Evolutionary conservation across 1,139 yeast species (phyloP).

Genomic region (Kodamaea fungicola): DNA sequence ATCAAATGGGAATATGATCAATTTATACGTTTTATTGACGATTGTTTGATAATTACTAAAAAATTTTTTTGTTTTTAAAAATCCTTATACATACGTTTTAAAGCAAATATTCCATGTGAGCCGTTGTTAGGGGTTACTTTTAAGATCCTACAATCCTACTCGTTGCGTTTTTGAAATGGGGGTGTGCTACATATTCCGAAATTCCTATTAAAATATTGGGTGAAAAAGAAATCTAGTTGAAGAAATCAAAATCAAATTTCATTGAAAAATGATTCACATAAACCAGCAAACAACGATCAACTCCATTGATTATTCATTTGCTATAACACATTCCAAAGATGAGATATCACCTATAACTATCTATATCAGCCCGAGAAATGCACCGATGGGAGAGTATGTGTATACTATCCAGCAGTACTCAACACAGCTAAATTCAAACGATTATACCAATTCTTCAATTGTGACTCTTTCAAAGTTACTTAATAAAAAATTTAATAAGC

Average conservation of each 20-base stretch:
- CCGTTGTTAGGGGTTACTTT: no score
- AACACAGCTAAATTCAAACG: constrained; percentile 8
- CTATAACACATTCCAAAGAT: constrained; percentile 9
- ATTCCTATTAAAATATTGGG: no score
- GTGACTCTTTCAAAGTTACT: constrained; percentile 10
- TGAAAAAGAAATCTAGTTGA: not conserved
- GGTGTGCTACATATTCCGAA: no score
- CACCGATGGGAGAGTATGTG: constrained; percentile 17
- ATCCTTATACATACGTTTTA: not conserved
- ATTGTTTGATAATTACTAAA: not conserved
- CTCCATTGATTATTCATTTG: constrained; percentile 14
- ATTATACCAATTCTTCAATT: constrained; percentile 5
- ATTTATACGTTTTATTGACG: not conserved
- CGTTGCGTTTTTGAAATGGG: no score
- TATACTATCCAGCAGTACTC: constrained; percentile 16
- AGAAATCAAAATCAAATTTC: not conserved
- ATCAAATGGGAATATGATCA: not conserved
- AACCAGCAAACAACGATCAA: constrained; percentile 6
- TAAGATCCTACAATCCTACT: no score
- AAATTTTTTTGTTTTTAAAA: not conserved
- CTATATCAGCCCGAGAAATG: constrained; percentile 17
- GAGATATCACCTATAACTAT: constrained; percentile 16
- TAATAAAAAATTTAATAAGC: constrained; percentile 10
- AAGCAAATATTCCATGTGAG: no score
- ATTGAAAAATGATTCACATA: constrained; percentile 8